These are phyloP conservation scores for Cajanus cajan DNA, from an alignment of 306 rosid genomes.

Conservation along the genomic window DNA sequence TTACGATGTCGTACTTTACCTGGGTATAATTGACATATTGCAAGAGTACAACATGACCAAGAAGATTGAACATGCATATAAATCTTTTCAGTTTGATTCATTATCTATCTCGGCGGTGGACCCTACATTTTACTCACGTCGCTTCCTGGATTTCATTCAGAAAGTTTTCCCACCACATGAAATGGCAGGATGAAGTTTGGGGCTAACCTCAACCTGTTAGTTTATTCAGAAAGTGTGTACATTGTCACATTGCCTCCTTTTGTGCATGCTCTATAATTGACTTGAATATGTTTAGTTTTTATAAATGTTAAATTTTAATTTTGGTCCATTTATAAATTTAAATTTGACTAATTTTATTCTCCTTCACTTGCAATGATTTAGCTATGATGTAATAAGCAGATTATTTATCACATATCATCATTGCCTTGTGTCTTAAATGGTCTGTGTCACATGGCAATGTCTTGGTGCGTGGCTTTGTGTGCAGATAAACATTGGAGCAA, in stretches of 20 bases:
- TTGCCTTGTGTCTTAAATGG: background rate
- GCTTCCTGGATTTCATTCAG: slow-evolving; percentile 83
- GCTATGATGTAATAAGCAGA: background rate
- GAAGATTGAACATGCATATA: slow-evolving; percentile 91
- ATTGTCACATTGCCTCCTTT: slow-evolving; percentile 9
- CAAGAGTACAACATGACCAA: slow-evolving; percentile 90
- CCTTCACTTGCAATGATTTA: background rate
- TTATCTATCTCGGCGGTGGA: slow-evolving; percentile 90
- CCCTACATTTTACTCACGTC: slow-evolving; percentile 87
- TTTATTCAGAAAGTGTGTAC: slow-evolving; percentile 1
- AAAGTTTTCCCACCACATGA: slow-evolving; percentile 77
- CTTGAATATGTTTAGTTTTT: background rate
- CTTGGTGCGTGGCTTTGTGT: background rate
- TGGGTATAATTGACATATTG: slow-evolving; percentile 92
- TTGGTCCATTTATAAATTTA: background rate
- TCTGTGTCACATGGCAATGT: background rate
- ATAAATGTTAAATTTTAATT: background rate
- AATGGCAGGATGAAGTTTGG: slow-evolving; percentile 35
- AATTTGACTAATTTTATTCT: background rate
- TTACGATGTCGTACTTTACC: slow-evolving; percentile 90
- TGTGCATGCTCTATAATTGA: slow-evolving; percentile 24
- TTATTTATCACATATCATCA: background rate
- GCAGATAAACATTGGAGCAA: background rate
- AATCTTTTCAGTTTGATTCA: slow-evolving; percentile 88
- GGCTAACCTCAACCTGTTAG: slow-evolving; percentile 6